Evolutionary conservation across 2,329 filamentous ascomycete species (phyloP), one percentile per base, ranked within the genome.

Genomic region (Cladosporium sphaerospermum): DNA sequence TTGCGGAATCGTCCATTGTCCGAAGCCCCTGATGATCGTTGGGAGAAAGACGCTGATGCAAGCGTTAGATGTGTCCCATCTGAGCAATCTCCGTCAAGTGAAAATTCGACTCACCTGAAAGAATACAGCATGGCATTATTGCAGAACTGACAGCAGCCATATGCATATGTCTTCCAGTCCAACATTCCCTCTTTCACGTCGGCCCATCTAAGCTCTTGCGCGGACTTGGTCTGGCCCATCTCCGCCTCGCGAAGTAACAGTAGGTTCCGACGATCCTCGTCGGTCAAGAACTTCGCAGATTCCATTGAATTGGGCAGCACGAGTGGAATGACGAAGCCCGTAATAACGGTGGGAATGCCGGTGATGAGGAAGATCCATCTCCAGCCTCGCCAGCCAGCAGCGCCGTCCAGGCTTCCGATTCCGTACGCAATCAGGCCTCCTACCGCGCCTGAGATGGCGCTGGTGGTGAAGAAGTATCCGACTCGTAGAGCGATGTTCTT

Each of bases 111-210:
- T 28, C 23, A 28, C 23, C 23, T 85, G 67, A 83, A 90, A 4
- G 86, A 85, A 63, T 91, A 91, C 0, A 91, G 75, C 82, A 90
- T 86, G 1, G 84, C 88, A 62, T 89, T 85, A 13, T 78, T 77
- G 28, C 86, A 85, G 63, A 89, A 90, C 65, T 89, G 85, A 4
- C 75, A 85, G 37, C 81, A 67, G 57, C 78, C 84, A 65, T 89
- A 89, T 1, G 78, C 71, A 76, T 83, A 89, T 16, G 88, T 80
- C 65, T 86, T 89, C 85, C 85, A 89, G 68, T 91, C 88, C 57
- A 74, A 78, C 55, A 88, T 81, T 0, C 83, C 85, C 52, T 78
- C 79, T 57, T 76, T 71, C 63, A 88, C 84, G 62, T 91, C 87
- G 8, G 70, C 66, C 69, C 78, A 80, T 57, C 81, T 75, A 57